Evolutionary conservation across 2,329 filamentous ascomycete genomes (phyloP), one percentile per base, ranked within the genome.

Genomic region (Xylariaceae sp.): DNA sequence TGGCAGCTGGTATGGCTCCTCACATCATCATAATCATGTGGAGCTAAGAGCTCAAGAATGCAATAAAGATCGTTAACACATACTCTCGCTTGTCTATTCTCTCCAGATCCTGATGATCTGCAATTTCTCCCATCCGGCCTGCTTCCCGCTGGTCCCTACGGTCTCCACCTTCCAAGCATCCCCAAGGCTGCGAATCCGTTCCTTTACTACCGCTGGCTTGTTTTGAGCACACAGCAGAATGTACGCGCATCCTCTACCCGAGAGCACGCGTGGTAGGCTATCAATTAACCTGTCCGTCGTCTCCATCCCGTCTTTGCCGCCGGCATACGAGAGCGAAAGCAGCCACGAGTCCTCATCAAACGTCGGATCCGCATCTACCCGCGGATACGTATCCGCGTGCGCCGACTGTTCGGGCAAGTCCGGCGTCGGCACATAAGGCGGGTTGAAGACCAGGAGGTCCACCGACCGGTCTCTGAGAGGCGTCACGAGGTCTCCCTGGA

Each of bases 391-490:
- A 21, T 71, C 48, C 56, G 65, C 52, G 26, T 56, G 48, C 60
- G 67, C 19, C 69, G 81, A 74, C 37, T 82, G 73, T 20, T 74
- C 71, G 1, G 93, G 93, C 56, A 96, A 75, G 41, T 86, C 83
- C 21, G 88, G 82, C 2, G 93, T 96, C 1, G 95, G 95, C 14
- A 99, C 95, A 71, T 99, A 99, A 0, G 95, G 95, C 50, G 95
- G 95, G 71, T 99, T 99, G 81, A 98, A 99, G 23, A 99, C 82
- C 60, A 99, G 81, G 10, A 99, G 82, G 70, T 99, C 95, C 4
- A 96, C 82, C 40, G 75, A 74, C 2, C 80, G 77, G 0, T 76
- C 69, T 7, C 82, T 80, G 41, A 96, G 75, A 0, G 87, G 77
- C 2, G 81, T 73, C 3, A 82, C 80, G 0, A 99, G 80, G 69